Evolutionary conservation across 176 grass and related monocot species (phyloP).

Genomic region (Guadua angustifolia): DNA sequence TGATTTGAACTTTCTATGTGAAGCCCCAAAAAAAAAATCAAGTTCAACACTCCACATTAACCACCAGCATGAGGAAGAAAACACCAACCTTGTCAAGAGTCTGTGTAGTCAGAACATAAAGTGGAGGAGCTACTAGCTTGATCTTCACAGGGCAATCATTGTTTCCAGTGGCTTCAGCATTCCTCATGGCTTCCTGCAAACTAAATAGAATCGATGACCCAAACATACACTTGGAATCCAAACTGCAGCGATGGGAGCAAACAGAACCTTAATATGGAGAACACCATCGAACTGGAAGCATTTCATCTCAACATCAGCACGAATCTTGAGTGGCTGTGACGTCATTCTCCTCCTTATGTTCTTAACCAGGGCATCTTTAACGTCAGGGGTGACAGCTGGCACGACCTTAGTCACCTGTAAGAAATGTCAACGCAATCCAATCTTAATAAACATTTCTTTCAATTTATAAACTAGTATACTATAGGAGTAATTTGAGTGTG

Average conservation of each 20-base stretch:
- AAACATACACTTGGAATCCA: neutral
- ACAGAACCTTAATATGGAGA: conserved; percentile 65
- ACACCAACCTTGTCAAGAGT: conserved; percentile 73
- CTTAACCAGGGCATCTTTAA: conserved; percentile 71
- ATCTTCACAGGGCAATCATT: conserved; percentile 67
- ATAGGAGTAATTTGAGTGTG: neutral
- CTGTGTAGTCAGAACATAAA: conserved; percentile 65
- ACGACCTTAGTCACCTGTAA: conserved; percentile 59
- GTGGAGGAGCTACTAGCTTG: conserved; percentile 60
- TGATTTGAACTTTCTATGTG: neutral
- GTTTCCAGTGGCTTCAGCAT: neutral
- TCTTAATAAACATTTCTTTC: neutral
- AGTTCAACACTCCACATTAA: neutral
- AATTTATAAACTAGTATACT: neutral
- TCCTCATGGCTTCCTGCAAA: neutral
- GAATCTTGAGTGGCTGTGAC: conserved; percentile 66
- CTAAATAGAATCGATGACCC: neutral
- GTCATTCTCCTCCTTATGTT: conserved; percentile 72
- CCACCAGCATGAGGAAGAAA: conserved; percentile 7
- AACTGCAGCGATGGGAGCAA: conserved; percentile 17
- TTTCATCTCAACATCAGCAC: conserved; percentile 65
- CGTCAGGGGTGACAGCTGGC: conserved; percentile 58
- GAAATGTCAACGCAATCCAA: neutral
- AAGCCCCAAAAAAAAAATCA: neutral
- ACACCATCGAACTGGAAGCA: conserved; percentile 75